Evolutionary conservation across 192 early-diverging fungal genomes (phyloP).

Genomic region (Chytriomyces hyalinus): DNA sequence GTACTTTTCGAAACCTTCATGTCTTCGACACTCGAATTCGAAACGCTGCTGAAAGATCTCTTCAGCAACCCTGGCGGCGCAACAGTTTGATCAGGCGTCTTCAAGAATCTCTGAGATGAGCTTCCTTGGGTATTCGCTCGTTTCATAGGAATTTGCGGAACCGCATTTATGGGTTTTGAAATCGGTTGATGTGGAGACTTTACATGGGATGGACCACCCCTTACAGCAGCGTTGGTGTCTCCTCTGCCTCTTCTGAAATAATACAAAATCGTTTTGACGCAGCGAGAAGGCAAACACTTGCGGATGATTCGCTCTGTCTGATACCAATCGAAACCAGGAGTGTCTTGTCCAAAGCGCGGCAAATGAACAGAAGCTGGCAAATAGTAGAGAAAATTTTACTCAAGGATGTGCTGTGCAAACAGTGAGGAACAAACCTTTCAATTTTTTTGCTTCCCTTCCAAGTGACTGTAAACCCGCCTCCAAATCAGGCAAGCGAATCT

Average conservation of each 20-base stretch:
- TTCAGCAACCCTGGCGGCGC: background rate
- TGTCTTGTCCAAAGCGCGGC: conserved; percentile 32
- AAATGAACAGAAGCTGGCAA: conserved; percentile 34
- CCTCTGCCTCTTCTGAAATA: conserved; percentile 11
- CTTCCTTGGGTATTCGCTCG: background rate
- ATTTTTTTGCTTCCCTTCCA: conserved; percentile 26
- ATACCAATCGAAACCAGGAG: conserved; percentile 39
- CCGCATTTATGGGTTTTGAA: background rate
- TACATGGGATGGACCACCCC: background rate
- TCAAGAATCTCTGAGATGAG: too few species aligned
- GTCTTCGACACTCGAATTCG: background rate
- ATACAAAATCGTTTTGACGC: conserved; percentile 26
- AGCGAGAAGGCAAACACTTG: conserved; percentile 20
- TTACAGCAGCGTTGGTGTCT: background rate
- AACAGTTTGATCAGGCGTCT: too few species aligned
- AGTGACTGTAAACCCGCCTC: conserved; percentile 18
- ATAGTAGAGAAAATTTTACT: background rate
- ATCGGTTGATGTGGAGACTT: background rate
- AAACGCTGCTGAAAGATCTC: background rate
- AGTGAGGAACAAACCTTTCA: conserved; percentile 8
- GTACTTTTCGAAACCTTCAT: background rate
- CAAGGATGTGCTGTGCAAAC: background rate
- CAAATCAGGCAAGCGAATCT: conserved; percentile 31
- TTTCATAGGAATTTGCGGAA: conserved; percentile 1
- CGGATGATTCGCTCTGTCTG: conserved; percentile 40